Conservation (phyloP, 148 eudicot species). For the Silene conica region DNA sequence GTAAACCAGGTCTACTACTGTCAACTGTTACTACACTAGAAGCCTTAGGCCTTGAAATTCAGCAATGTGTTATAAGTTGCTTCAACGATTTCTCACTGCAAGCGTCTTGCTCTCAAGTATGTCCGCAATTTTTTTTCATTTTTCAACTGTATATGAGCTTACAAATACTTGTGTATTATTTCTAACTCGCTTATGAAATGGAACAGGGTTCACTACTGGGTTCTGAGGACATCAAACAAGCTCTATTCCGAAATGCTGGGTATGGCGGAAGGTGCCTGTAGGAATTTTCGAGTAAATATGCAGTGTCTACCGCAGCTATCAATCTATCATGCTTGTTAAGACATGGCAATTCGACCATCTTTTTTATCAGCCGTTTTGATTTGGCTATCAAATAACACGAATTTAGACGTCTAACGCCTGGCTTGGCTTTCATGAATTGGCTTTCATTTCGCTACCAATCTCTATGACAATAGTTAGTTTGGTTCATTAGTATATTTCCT, state of each 20-base stretch:
- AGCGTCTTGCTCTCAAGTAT: conserved; percentile 74
- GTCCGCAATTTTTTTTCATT: background rate
- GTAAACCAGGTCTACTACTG: conserved; percentile 56
- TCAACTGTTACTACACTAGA: conserved; percentile 65
- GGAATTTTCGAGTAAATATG: conserved; percentile 11
- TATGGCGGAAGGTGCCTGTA: conserved; percentile 83
- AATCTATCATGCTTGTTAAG: background rate
- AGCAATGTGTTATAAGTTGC: conserved; percentile 82
- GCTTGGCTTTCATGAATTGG: background rate
- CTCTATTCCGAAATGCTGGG: conserved; percentile 73
- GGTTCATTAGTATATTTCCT: too few species aligned
- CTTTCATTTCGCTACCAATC: too few species aligned
- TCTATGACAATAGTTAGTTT: too few species aligned
- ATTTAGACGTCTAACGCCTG: background rate
- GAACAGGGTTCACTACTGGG: conserved; percentile 44
- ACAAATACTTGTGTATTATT: background rate
- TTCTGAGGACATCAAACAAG: conserved; percentile 80
- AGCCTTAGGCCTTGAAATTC: conserved; percentile 66
- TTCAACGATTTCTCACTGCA: conserved; percentile 69
- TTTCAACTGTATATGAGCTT: background rate
- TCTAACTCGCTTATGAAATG: conserved; percentile 25
- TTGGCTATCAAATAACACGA: background rate
- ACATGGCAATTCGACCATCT: background rate
- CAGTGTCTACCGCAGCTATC: background rate
- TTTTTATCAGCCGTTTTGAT: background rate